phyloP scores from a whole-genome alignment of 176 grass and related monocot species.

The Ampelocalamus luodianensis region DNA sequence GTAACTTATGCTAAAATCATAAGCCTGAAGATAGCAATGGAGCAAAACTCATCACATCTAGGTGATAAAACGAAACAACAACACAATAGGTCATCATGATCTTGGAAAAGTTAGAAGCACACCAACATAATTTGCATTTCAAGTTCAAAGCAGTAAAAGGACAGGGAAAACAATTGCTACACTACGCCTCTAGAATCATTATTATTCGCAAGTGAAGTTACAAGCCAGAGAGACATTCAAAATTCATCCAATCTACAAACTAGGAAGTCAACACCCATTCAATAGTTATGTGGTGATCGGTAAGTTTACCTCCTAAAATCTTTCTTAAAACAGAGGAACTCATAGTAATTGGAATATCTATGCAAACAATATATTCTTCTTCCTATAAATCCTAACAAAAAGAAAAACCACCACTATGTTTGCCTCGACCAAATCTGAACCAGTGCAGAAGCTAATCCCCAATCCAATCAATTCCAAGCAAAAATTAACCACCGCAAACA shows the following conservation, averaged over 20 bases:
- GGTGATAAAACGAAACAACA: constrained; percentile 1
- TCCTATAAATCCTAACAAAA: no score
- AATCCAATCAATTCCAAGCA: no score
- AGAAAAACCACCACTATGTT: no score
- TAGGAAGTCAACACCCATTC: no score
- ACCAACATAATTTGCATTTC: constrained; percentile 10
- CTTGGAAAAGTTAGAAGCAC: background rate
- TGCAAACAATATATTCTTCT: no score
- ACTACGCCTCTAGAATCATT: background rate
- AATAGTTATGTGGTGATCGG: no score
- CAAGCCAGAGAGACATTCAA: background rate
- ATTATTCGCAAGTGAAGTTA: background rate
- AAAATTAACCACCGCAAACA: no score
- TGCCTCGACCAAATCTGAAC: no score
- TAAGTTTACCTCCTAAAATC: no score
- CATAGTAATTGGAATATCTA: no score
- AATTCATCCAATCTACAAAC: background rate
- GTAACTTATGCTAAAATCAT: background rate
- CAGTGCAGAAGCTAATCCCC: no score
- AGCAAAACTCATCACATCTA: background rate
- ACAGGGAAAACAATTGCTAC: background rate
- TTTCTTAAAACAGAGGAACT: no score
- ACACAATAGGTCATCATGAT: background rate
- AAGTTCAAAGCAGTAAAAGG: background rate
- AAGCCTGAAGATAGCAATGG: background rate